Conservation (phyloP, 2,329 filamentous ascomycete genomes). For the Exophiala dermatitidis region DNA sequence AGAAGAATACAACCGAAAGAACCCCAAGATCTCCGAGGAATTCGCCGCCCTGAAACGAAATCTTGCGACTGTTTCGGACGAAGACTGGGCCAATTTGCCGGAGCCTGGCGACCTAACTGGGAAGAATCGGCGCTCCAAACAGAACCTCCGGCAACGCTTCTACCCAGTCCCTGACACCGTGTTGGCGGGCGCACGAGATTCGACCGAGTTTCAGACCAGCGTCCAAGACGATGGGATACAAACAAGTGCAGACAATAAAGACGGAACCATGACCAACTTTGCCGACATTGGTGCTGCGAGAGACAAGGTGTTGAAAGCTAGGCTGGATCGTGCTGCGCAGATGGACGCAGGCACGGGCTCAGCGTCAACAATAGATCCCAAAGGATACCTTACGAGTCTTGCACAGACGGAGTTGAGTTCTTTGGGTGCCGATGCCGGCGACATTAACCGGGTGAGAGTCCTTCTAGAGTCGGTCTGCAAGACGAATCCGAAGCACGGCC, state of each 20-base stretch:
- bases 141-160: slow-evolving; percentile 75
- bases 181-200: slow-evolving; percentile 73
- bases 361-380: slow-evolving; percentile 85
- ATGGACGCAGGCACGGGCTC: slow-evolving; percentile 66
- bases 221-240: slow-evolving; percentile 69
- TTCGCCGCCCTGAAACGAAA: slow-evolving; percentile 94
- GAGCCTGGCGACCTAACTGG: slow-evolving; percentile 96
- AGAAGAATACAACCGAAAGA: slow-evolving; percentile 93
- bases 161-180: slow-evolving; percentile 97
- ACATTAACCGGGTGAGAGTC: slow-evolving; percentile 87
- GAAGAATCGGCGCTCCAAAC: slow-evolving; percentile 78
- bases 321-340: slow-evolving; percentile 79
- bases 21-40: slow-evolving; percentile 96
- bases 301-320: slow-evolving; percentile 92
- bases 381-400: slow-evolving; percentile 89
- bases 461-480: slow-evolving; percentile 95
- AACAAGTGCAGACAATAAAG: slow-evolving; percentile 46
- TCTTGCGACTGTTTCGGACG: slow-evolving; percentile 78
- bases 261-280: slow-evolving; percentile 96
- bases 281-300: slow-evolving; percentile 93
- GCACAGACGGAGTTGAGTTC: slow-evolving; percentile 73
- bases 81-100: slow-evolving; percentile 92
- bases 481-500: slow-evolving; percentile 89
- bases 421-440: slow-evolving; percentile 76
- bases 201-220: slow-evolving; percentile 75